These are phyloP conservation scores for Dianthus caryophyllus DNA, from an alignment of 148 eudicot genomes.

Conservation along the genomic window DNA sequence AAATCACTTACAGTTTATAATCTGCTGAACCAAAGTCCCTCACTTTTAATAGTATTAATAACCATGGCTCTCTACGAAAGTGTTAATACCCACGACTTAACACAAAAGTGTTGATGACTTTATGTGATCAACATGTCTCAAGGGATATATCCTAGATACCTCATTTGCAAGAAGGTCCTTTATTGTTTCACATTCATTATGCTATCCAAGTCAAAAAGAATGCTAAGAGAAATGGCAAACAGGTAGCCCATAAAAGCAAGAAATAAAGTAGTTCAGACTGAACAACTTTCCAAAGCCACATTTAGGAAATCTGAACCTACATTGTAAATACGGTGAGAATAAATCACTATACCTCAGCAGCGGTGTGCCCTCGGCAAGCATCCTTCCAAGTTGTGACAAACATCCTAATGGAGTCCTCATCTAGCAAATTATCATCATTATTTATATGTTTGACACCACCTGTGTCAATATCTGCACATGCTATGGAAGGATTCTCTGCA, in stretches of 20 bases:
- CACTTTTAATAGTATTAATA: too few relatives aligned
- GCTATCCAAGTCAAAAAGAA: background rate
- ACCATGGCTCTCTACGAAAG: background rate
- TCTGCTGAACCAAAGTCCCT: too few relatives aligned
- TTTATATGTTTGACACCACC: constrained; percentile 10
- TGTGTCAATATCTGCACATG: background rate
- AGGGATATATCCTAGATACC: background rate
- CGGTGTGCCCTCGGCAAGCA: constrained; percentile 51
- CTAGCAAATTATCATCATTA: constrained; percentile 28
- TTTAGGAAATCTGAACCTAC: background rate
- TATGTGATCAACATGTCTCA: background rate
- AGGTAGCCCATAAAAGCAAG: background rate
- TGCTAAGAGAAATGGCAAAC: background rate
- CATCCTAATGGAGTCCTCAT: constrained; percentile 43
- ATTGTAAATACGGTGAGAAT: background rate
- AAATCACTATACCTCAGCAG: constrained; percentile 52
- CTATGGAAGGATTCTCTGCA: constrained; percentile 12
- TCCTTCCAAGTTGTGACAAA: constrained; percentile 89
- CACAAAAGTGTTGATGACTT: too few relatives aligned
- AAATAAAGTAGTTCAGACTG: background rate
- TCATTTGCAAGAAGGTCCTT: background rate
- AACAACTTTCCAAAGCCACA: constrained; percentile 6
- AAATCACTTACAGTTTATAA: too few relatives aligned
- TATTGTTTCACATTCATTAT: background rate
- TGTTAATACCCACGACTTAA: background rate